A percentile compares a stretch with the other conserved stretches of the same genome.
Evolutionary conservation across 495 filamentous ascomycete genomes (phyloP).

Genomic region (Apiosordaria backusii): DNA sequence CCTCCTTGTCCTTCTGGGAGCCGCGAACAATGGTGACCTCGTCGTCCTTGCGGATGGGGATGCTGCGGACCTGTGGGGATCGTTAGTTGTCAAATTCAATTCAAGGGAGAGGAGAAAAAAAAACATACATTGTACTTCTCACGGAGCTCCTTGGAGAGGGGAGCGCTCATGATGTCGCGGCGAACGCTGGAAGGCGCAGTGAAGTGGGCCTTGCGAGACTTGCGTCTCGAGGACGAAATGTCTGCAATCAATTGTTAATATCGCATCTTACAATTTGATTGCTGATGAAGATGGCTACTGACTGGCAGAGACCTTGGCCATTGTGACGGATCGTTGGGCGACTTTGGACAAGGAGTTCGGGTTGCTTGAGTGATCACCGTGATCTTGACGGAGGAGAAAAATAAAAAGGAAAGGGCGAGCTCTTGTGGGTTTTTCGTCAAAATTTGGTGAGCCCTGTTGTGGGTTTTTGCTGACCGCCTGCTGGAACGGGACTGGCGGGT

Average conservation of each 20-base stretch:
- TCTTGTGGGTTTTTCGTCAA: constrained; percentile 12
- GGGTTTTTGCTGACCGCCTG: background rate
- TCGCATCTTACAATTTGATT: constrained; percentile 1
- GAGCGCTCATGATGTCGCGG: constrained; percentile 89
- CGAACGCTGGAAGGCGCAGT: constrained; percentile 84
- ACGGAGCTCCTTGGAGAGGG: constrained; percentile 89
- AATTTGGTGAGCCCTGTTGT: constrained; percentile 4
- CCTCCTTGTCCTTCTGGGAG: constrained; percentile 89
- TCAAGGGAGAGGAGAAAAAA: background rate
- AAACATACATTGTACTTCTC: constrained; percentile 84
- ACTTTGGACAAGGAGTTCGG: constrained; percentile 29
- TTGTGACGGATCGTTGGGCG: constrained; percentile 33
- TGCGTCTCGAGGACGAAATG: constrained; percentile 71
- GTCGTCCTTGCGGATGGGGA: constrained; percentile 98
- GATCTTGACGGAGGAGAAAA: constrained; percentile 28
- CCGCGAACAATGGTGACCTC: constrained; percentile 87
- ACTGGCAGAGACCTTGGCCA: constrained; percentile 37
- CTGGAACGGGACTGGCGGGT: background rate
- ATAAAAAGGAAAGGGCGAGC: constrained; percentile 27
- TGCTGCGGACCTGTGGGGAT: constrained; percentile 75
- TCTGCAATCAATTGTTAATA: constrained; percentile 30
- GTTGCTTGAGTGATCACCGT: constrained; percentile 30
- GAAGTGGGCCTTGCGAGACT: constrained; percentile 98
- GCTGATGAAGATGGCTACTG: constrained; percentile 15
- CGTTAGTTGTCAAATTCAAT: background rate